Evolutionary conservation across 768 basidiomycete genomes (phyloP).

Genomic region (Tylopilus rubrobrunneus): DNA sequence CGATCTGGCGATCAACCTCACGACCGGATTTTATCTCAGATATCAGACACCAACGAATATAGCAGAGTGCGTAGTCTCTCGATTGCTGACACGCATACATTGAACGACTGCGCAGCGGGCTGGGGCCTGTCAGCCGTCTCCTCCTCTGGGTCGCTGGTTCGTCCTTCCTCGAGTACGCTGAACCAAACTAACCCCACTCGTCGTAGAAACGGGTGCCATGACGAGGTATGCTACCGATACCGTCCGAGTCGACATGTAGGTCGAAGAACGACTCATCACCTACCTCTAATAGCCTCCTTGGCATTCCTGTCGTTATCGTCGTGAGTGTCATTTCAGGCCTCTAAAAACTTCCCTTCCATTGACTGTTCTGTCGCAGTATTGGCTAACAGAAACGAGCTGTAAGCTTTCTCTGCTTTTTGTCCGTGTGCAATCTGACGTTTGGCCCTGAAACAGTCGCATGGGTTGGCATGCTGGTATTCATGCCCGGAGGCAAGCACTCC

Average conservation of each 20-base stretch:
- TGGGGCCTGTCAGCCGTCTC: constrained; percentile 2
- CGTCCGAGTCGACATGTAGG: background rate
- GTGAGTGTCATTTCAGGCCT: constrained; percentile 5
- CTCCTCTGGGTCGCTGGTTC: constrained; percentile 8
- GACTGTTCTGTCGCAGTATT: constrained; percentile 10
- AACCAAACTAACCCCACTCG: constrained; percentile 3
- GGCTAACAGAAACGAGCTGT: constrained; percentile 14
- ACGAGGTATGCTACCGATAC: constrained; percentile 8
- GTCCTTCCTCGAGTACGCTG: background rate
- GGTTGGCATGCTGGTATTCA: constrained; percentile 12
- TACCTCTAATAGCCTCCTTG: constrained; percentile 8
- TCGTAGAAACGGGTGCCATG: constrained; percentile 13
- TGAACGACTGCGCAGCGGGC: constrained; percentile 1
- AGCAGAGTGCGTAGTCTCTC: constrained; percentile 5
- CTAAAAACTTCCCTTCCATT: background rate
- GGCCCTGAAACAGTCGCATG: constrained; percentile 7
- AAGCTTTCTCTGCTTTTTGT: background rate
- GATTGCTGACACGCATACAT: background rate
- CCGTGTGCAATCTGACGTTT: background rate
- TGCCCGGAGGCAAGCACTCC: constrained; percentile 17
- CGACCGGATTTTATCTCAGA: constrained; percentile 8
- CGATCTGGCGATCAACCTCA: constrained; percentile 14
- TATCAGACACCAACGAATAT: background rate
- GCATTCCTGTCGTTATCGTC: constrained; percentile 1
- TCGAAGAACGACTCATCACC: no score